Conservation (phyloP, 306 rosid species). For the Dryas octopetala region DNA sequence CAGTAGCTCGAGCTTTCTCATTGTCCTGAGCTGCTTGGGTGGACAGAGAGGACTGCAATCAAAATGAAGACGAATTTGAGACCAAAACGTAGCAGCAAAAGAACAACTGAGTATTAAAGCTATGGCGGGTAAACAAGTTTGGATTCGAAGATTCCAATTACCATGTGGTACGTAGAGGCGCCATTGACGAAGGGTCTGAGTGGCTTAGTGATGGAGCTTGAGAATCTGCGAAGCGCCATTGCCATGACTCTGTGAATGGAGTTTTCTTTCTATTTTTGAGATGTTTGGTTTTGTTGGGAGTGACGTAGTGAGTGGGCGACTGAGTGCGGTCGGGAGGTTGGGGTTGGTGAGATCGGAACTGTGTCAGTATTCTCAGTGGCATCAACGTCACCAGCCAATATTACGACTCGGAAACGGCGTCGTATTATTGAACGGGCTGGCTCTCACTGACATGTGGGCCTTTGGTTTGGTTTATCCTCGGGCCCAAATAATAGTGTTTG, state of each 20-base stretch:
- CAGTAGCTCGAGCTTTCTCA: constrained; percentile 55
- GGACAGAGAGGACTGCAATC: constrained; percentile 63
- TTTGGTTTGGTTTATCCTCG: too few species aligned
- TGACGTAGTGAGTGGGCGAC: too few species aligned
- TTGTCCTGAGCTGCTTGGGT: constrained; percentile 42
- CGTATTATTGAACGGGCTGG: too few species aligned
- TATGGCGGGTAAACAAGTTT: neutral
- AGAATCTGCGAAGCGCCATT: constrained; percentile 70
- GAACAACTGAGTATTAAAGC: neutral
- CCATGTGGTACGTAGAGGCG: constrained; percentile 54
- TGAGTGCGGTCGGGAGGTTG: too few species aligned
- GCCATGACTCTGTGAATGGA: constrained; percentile 36
- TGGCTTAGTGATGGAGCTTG: constrained; percentile 45
- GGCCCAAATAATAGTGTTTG: too few species aligned
- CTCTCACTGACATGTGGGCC: too few species aligned
- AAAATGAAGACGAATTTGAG: constrained; percentile 5
- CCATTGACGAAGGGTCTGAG: constrained; percentile 34
- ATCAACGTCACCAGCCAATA: neutral
- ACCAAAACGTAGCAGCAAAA: neutral
- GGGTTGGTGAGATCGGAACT: neutral
- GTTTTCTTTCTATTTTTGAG: too few species aligned
- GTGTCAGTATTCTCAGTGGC: neutral
- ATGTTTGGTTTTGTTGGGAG: too few species aligned
- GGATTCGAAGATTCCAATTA: constrained; percentile 12
- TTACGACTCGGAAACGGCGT: neutral